Percentiles rank a stretch among this genome's conserved stretches.
Conservation (phyloP, 2,329 filamentous ascomycete species). For the Aspergillus nomiae region DNA sequence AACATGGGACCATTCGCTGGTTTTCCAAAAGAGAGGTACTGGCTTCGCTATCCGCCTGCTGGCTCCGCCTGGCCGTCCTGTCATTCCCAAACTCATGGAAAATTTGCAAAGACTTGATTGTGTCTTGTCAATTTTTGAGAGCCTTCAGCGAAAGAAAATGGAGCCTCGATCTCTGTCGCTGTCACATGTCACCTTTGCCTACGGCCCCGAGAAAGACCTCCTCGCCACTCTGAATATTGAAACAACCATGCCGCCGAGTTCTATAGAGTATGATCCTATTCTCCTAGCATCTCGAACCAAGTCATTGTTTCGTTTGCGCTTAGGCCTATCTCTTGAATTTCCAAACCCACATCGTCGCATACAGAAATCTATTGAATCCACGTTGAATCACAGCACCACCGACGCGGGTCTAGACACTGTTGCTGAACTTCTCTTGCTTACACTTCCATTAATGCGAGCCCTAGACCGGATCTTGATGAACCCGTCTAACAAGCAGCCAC, state of each 20-base stretch:
- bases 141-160: conserved; percentile 37
- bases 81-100: conserved; percentile 38
- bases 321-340: conserved; percentile 38
- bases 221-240: conserved; percentile 35
- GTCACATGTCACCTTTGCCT: conserved; percentile 38
- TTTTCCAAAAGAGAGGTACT: conserved; percentile 35
- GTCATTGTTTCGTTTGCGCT: conserved; percentile 29
- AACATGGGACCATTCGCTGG: conserved; percentile 32
- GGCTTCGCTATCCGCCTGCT: conserved; percentile 43
- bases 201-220: conserved; percentile 32
- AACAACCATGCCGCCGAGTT: conserved; percentile 22
- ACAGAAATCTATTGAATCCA: conserved; percentile 39
- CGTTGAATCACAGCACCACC: conserved; percentile 35
- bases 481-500: conserved; percentile 21
- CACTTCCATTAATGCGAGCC: conserved; percentile 40
- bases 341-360: conserved; percentile 45
- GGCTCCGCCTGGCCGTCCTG: conserved; percentile 36
- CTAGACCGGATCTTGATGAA: conserved; percentile 38
- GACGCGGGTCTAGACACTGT: conserved; percentile 33
- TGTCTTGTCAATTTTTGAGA: conserved; percentile 37
- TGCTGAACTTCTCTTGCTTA: conserved; percentile 36
- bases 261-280: conserved; percentile 23
- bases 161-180: conserved; percentile 36
- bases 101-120: conserved; percentile 42
- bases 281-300: conserved; percentile 24